These are phyloP conservation scores for Reutealis trisperma DNA, from an alignment of 345 rosid species.

Conservation along the genomic window DNA sequence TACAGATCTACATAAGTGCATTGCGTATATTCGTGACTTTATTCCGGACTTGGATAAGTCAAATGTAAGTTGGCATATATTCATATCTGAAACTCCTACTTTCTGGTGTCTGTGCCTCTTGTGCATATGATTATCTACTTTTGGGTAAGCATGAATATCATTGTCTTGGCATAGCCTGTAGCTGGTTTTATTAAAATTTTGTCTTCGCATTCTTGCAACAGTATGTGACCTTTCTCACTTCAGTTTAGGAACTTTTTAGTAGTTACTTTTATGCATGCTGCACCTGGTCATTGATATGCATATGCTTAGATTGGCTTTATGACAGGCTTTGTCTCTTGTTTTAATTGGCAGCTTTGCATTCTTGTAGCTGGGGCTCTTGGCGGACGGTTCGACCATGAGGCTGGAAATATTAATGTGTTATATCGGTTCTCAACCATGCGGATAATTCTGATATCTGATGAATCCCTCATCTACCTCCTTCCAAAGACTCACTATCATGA, in stretches of 20 bases:
- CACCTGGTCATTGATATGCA: background rate
- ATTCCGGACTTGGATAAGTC: conserved; percentile 48
- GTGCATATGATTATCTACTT: background rate
- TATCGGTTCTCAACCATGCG: conserved; percentile 54
- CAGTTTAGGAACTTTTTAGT: background rate
- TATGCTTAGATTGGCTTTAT: conserved; percentile 2
- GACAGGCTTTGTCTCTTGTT: conserved; percentile 9
- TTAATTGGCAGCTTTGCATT: conserved; percentile 64
- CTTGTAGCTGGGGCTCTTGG: conserved; percentile 96
- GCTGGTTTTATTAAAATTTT: background rate
- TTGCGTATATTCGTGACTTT: conserved; percentile 49
- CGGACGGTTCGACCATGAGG: conserved; percentile 95
- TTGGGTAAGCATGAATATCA: background rate
- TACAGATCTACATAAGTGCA: conserved; percentile 90
- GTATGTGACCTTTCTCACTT: background rate
- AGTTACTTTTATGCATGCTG: background rate
- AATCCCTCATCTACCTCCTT: conserved; percentile 78
- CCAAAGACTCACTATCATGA: conserved; percentile 67
- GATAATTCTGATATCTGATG: conserved; percentile 72
- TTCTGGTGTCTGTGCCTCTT: background rate
- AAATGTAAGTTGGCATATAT: conserved; percentile 43
- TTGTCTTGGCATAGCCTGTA: background rate
- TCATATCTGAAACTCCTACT: background rate
- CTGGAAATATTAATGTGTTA: conserved; percentile 80
- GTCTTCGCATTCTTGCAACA: background rate